Conservation (phyloP, 192 early-diverging fungal genomes). For the Coemansia sp. region DNA sequence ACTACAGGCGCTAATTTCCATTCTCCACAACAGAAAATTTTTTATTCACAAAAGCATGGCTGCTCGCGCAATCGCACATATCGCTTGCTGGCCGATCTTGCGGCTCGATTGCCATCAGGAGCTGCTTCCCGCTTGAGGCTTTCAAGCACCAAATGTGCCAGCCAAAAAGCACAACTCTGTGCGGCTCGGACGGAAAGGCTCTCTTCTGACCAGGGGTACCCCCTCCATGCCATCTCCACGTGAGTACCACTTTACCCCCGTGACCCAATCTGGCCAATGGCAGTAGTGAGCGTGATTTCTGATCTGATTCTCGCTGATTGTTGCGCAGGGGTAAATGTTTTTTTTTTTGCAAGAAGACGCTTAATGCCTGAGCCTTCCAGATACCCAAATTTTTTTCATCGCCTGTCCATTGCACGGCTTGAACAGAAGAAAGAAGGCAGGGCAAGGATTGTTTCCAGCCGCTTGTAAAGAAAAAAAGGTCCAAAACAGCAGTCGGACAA, state of each 20-base stretch:
- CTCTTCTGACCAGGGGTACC: slow-evolving; percentile 17
- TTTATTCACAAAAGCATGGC: no score
- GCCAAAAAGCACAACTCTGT: no score
- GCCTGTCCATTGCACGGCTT: not conserved
- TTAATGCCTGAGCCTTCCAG: slow-evolving; percentile 11
- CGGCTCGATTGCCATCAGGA: no score
- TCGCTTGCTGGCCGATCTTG: no score
- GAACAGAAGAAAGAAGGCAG: not conserved
- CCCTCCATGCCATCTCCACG: slow-evolving; percentile 26
- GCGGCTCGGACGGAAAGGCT: not conserved
- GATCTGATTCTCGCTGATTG: slow-evolving; percentile 28
- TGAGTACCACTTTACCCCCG: slow-evolving; percentile 40
- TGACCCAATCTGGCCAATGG: slow-evolving; percentile 29
- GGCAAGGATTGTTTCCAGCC: no score
- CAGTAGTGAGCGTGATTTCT: not conserved
- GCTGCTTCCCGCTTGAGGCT: no score
- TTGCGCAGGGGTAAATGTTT: slow-evolving; percentile 24
- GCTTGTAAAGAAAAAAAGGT: not conserved
- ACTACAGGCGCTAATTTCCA: no score
- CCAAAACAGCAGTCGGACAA: slow-evolving; percentile 1
- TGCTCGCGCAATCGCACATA: no score
- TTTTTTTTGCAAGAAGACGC: no score
- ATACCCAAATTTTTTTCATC: slow-evolving; percentile 14
- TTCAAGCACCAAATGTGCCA: no score
- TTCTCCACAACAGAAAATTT: no score